Base-by-base conservation (phyloP, 2,329 filamentous ascomycete species). In the Dactylellina haptotyla region DNA sequence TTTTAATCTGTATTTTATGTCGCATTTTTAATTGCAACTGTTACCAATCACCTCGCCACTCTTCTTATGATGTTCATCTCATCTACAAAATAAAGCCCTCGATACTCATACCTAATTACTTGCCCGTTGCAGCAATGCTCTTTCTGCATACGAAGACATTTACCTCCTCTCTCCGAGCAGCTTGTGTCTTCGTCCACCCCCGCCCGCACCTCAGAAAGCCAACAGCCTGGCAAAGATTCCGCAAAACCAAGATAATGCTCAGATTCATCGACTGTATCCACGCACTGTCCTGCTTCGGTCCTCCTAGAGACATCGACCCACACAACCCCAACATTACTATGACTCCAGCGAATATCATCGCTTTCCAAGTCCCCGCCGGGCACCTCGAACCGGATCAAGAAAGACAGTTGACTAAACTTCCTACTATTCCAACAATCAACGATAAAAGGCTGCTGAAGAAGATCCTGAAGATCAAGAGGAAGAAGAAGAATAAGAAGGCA, bases 331-430 rank as follows among this genome's bases (percentile, higher is more conserved):
- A 30, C 37, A 43, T 63, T 3, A 72, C 67, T 8, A 72, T 72
- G 67, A 53, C 61, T 4, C 8, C 67, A 14, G 23, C 32, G 25
- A 73, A 73, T n/a, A 61, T 73, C 28, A 26, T 73, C 32, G 45
- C 69, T 1, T 51, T 73, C 37, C 25, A 54, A 8, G 12, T 54
- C 8, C 54, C 46, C 30, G 16, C 43, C n/a, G 69, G 69, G 3
- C 69, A 73, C 37, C 48, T 73, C 10, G 69, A 73, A 43, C 54
- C 61, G 1, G 16, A 46, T 9, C 54, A 73, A 16, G 20, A 34
- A 4, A 46, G 61, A 16, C 69, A 61, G 16, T 23, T 62, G 14
- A 18, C 48, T 43, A 23, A 34, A 16, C 46, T 73, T 34, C 69
- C 69, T 39, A 18, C 23, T 14, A 32, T 73, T 14, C 69, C 69